Percentiles rank a stretch among this genome's conserved stretches.
Evolutionary conservation across 805 yeast species (phyloP).

Genomic region (Hanseniaspora opuntiae): DNA sequence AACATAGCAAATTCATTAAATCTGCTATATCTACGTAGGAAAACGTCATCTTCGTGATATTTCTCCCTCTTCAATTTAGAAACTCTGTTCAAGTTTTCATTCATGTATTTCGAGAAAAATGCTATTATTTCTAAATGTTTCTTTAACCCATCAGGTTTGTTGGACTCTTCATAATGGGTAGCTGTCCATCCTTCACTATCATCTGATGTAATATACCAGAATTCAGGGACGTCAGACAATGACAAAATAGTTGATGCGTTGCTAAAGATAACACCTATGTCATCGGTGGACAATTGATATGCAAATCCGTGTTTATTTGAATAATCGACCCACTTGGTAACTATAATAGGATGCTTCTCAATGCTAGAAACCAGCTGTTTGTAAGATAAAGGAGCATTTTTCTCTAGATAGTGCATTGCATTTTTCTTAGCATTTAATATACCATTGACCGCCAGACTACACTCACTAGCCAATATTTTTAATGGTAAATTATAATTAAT

Average conservation of each 20-base stretch:
- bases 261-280: slow-evolving; percentile 79
- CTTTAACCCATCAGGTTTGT: slow-evolving; percentile 36
- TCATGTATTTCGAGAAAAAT: slow-evolving; percentile 85
- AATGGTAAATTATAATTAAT: slow-evolving; percentile 28
- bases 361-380: not conserved
- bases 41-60: slow-evolving; percentile 49
- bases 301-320: slow-evolving; percentile 92
- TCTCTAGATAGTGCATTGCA: not conserved
- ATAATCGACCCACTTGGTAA: slow-evolving; percentile 96
- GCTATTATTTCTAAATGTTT: slow-evolving; percentile 75
- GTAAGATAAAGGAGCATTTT: slow-evolving; percentile 4
- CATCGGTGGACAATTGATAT: slow-evolving; percentile 78
- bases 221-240: slow-evolving; percentile 47
- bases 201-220: slow-evolving; percentile 48
- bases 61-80: slow-evolving; percentile 42
- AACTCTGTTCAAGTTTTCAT: slow-evolving; percentile 70
- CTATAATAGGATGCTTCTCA: slow-evolving; percentile 45
- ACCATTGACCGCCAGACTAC: slow-evolving; percentile 34
- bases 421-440: slow-evolving; percentile 29
- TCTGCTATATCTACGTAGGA: slow-evolving; percentile 71
- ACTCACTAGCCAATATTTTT: slow-evolving; percentile 32
- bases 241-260: slow-evolving; percentile 73
- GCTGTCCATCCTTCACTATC: slow-evolving; percentile 41
- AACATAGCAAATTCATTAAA: slow-evolving; percentile 75
- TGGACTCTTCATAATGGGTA: slow-evolving; percentile 31